Evolutionary conservation across 108 stramenopile species (phyloP).

Genomic region (Chaetoceros tenuissimus): DNA sequence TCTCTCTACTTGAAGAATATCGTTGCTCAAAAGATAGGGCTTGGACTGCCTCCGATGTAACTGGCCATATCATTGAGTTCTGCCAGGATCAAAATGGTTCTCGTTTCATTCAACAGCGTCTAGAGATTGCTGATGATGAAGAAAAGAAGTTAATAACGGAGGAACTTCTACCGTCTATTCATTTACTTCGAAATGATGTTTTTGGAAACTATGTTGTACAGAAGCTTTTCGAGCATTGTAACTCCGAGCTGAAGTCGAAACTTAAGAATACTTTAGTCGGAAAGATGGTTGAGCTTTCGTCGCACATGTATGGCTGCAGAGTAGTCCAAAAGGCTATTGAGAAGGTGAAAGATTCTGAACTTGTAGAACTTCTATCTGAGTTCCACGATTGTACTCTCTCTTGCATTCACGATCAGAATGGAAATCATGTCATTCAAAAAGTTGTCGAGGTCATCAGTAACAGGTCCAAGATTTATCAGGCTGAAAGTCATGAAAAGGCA

Average conservation of each 20-base stretch:
- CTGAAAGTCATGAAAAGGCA: slow-evolving; percentile 30
- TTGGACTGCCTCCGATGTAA: slow-evolving; percentile 1
- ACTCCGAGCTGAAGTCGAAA: slow-evolving; percentile 57
- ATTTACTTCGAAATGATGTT: slow-evolving; percentile 73
- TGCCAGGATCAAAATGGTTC: slow-evolving; percentile 98
- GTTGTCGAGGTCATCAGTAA: slow-evolving; percentile 82
- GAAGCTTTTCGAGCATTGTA: slow-evolving; percentile 91
- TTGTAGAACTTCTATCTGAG: slow-evolving; percentile 71
- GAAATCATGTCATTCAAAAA: slow-evolving; percentile 97
- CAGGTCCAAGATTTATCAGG: slow-evolving; percentile 34
- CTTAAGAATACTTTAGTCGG: slow-evolving; percentile 55
- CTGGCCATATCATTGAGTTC: slow-evolving; percentile 77
- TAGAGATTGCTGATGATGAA: slow-evolving; percentile 76
- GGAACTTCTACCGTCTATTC: slow-evolving; percentile 78
- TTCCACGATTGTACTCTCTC: slow-evolving; percentile 81
- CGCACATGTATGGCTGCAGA: slow-evolving; percentile 94
- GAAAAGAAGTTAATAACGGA: slow-evolving; percentile 76
- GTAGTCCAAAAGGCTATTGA: slow-evolving; percentile 94
- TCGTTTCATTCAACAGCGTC: slow-evolving; percentile 91
- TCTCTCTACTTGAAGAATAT: background rate
- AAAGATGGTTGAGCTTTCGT: slow-evolving; percentile 72
- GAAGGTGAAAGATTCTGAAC: slow-evolving; percentile 57
- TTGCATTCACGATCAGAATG: slow-evolving; percentile 95
- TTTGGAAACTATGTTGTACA: slow-evolving; percentile 97
- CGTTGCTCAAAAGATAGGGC: background rate